These are phyloP conservation scores for Tylopilus sp. DNA, from an alignment of 1,284 basidiomycete genomes.

Conservation along the genomic window DNA sequence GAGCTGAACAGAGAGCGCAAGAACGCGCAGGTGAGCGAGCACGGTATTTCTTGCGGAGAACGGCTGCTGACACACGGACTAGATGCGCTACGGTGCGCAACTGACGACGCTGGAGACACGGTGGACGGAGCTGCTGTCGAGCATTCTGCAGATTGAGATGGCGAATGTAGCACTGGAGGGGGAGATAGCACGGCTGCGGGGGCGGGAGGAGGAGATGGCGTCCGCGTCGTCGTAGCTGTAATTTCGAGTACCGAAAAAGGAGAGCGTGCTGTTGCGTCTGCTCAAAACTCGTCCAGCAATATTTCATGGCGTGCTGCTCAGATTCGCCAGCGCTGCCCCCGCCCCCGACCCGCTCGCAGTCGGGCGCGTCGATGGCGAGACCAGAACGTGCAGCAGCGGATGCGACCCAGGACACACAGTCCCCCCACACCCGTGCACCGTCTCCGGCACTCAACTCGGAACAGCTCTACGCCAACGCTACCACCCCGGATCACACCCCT, in stretches of 20 bases:
- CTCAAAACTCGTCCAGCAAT: constrained; percentile 8
- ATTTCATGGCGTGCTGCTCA: not conserved
- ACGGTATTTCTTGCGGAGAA: not conserved
- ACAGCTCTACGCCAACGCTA: constrained; percentile 7
- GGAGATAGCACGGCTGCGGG: constrained; percentile 62
- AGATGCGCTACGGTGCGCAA: constrained; percentile 77
- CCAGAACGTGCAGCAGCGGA: constrained; percentile 40
- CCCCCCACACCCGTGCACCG: constrained; percentile 11
- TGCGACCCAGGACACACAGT: constrained; percentile 37
- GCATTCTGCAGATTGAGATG: constrained; percentile 86
- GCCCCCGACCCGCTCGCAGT: not conserved
- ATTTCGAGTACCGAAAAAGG: constrained; percentile 24
- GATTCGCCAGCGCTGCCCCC: not conserved
- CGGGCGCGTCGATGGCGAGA: constrained; percentile 77
- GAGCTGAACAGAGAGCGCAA: constrained; percentile 86
- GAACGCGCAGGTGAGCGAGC: constrained; percentile 66
- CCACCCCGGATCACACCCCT: constrained; percentile 25
- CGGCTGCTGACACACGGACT: constrained; percentile 3
- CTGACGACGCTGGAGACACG: constrained; percentile 77
- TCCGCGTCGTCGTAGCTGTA: constrained; percentile 33
- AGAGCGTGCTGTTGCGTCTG: constrained; percentile 18
- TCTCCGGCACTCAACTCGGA: constrained; percentile 18
- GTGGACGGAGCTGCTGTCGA: constrained; percentile 89
- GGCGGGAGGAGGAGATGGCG: constrained; percentile 58
- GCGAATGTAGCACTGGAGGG: constrained; percentile 83